Conservation (phyloP, 495 filamentous ascomycete genomes). For the Massariosphaeria phaeospora region DNA sequence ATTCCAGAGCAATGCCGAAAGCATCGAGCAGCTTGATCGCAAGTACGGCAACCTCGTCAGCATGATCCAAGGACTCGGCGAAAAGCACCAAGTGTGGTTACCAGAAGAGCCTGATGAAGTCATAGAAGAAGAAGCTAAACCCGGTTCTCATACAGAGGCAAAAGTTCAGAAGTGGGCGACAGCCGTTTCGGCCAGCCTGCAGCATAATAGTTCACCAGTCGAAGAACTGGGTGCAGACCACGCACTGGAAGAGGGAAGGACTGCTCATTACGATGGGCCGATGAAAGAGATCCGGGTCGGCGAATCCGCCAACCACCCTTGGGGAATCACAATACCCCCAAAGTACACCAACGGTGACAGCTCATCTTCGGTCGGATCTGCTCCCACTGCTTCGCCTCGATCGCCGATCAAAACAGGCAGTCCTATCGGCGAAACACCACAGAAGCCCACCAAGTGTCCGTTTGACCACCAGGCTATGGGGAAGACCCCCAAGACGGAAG, state of each 20-base stretch:
- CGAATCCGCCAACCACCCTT: constrained; percentile 83
- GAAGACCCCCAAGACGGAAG: neutral
- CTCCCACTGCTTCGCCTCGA: constrained; percentile 31
- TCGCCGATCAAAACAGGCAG: constrained; percentile 3
- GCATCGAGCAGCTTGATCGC: constrained; percentile 77
- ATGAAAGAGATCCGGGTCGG: constrained; percentile 79
- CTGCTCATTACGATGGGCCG: constrained; percentile 69
- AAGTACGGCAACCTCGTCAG: constrained; percentile 85
- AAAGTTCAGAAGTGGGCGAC: constrained; percentile 78
- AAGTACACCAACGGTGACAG: constrained; percentile 43
- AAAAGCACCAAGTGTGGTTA: constrained; percentile 76
- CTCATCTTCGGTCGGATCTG: constrained; percentile 30
- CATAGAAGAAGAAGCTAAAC: constrained; percentile 42
- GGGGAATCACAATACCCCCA: constrained; percentile 77
- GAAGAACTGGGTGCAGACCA: constrained; percentile 25
- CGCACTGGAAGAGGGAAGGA: constrained; percentile 44
- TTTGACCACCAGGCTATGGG: constrained; percentile 17
- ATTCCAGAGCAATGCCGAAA: constrained; percentile 75
- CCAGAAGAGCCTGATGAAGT: constrained; percentile 53
- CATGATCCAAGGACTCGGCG: constrained; percentile 82
- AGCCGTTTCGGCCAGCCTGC: constrained; percentile 49
- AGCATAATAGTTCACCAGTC: constrained; percentile 35
- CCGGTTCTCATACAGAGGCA: too few relatives aligned
- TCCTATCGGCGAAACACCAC: constrained; percentile 6
- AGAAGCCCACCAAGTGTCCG: constrained; percentile 23